These are phyloP conservation scores for Tylopilus vinaceipallidus DNA, from an alignment of 768 basidiomycete genomes.

Conservation along the genomic window DNA sequence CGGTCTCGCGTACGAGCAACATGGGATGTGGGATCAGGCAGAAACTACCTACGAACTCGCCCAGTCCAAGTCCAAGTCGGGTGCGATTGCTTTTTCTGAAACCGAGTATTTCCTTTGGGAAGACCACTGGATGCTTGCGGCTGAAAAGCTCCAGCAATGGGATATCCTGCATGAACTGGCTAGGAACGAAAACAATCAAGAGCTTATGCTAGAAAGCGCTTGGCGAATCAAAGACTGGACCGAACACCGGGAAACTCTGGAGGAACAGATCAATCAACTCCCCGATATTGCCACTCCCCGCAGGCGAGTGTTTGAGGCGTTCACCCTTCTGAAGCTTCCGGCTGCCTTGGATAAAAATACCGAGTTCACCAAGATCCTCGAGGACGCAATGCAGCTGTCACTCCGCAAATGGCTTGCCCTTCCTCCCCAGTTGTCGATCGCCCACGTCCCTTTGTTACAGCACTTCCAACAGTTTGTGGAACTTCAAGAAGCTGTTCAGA, in stretches of 20 bases:
- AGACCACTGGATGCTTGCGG: constrained; percentile 96
- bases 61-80: constrained; percentile 79
- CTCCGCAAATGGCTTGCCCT: constrained; percentile 94
- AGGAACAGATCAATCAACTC: constrained; percentile 76
- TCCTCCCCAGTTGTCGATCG: constrained; percentile 82
- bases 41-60: constrained; percentile 85
- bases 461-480: constrained; percentile 99
- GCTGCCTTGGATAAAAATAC: constrained; percentile 77
- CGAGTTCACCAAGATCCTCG: constrained; percentile 85
- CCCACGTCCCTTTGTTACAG: constrained; percentile 91
- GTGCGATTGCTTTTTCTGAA: constrained; percentile 87
- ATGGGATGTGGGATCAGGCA: constrained; percentile 96
- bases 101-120: constrained; percentile 98
- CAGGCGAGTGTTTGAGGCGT: constrained; percentile 96
- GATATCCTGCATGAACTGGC: constrained; percentile 92
- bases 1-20: constrained; percentile 88
- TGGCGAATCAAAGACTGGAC: constrained; percentile 96
- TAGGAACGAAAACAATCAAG: constrained; percentile 83
- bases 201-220: constrained; percentile 90
- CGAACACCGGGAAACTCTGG: constrained; percentile 70
- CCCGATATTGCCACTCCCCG: constrained; percentile 91
- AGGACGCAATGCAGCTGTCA: constrained; percentile 95
- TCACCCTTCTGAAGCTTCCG: constrained; percentile 85
- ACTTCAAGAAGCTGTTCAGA: constrained; percentile 91
- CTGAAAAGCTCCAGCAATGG: constrained; percentile 98